phyloP scores from a whole-genome alignment of 129 eudicot genomes.

The Tanacetum coccineum region DNA sequence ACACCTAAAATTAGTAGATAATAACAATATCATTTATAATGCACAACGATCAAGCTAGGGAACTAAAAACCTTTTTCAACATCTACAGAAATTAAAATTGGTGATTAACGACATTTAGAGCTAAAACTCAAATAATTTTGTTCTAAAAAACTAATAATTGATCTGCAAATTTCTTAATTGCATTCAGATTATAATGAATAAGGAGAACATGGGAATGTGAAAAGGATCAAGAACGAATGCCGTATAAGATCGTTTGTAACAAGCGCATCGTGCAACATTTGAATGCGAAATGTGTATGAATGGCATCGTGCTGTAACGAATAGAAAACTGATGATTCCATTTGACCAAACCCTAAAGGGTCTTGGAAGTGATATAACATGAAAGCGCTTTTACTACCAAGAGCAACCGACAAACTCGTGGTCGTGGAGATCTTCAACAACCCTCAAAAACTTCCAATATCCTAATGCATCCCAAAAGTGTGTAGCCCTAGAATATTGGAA shows the following conservation, averaged over 20 bases:
- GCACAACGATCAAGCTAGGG: too few relatives aligned
- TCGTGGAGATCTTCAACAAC: constrained; percentile 19
- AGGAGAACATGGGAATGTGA: not conserved
- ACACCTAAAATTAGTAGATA: too few relatives aligned
- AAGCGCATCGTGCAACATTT: not conserved
- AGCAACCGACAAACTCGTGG: not conserved
- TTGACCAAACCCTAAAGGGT: not conserved
- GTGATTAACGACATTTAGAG: too few relatives aligned
- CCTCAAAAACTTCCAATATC: constrained; percentile 25
- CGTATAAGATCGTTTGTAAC: not conserved
- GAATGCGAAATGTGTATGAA: not conserved
- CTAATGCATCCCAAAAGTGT: not conserved
- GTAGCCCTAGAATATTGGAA: constrained; percentile 24
- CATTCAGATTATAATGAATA: too few relatives aligned
- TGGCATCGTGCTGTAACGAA: not conserved
- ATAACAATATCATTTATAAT: too few relatives aligned
- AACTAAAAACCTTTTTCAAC: too few relatives aligned
- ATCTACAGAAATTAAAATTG: too few relatives aligned
- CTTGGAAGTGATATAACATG: not conserved
- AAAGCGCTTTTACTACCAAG: not conserved
- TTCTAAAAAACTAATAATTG: too few relatives aligned
- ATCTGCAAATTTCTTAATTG: too few relatives aligned
- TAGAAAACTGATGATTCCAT: not conserved
- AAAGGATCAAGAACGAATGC: not conserved
- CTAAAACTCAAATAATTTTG: too few relatives aligned